A percentile compares a stretch with the other conserved stretches of the same genome.
These are phyloP conservation scores for Solanum chmielewskii DNA, from an alignment of 257 asterid genomes.

Conservation along the genomic window DNA sequence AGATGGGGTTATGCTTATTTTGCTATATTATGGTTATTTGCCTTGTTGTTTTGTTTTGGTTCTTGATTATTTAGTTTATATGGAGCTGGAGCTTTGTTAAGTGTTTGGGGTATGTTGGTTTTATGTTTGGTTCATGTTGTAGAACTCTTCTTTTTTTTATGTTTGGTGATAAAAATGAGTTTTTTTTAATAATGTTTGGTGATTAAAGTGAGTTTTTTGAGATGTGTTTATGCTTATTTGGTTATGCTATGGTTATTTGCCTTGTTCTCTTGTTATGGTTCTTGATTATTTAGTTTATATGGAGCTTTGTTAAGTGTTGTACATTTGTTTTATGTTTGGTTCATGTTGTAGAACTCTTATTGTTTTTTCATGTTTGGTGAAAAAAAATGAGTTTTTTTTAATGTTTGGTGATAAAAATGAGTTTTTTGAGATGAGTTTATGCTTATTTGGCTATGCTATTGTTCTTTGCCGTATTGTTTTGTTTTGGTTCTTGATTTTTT, in stretches of 20 bases:
- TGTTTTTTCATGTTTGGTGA: neutral
- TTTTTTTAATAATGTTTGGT: too few relatives aligned
- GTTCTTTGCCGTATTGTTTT: neutral
- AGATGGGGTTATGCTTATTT: too few relatives aligned
- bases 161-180: too few relatives aligned
- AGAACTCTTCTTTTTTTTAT: neutral
- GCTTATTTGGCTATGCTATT: neutral
- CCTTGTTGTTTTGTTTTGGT: neutral
- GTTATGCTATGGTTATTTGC: too few relatives aligned
- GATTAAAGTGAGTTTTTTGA: neutral
- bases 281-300: too few relatives aligned
- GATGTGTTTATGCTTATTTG: too few relatives aligned
- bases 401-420: neutral
- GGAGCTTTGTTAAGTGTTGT: neutral
- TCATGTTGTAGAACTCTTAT: too few relatives aligned
- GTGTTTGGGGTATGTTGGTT: neutral
- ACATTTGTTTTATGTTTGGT: neutral
- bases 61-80: neutral
- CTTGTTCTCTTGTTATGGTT: too few relatives aligned
- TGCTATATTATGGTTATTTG: neutral
- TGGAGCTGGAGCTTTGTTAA: neutral
- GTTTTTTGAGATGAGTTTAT: too few relatives aligned
- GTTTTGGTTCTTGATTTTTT: neutral
- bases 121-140: neutral
- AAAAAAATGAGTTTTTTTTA: too few relatives aligned